Base-by-base conservation (phyloP, 2,329 filamentous ascomycete species). In the Fusarium sambucinum region DNA sequence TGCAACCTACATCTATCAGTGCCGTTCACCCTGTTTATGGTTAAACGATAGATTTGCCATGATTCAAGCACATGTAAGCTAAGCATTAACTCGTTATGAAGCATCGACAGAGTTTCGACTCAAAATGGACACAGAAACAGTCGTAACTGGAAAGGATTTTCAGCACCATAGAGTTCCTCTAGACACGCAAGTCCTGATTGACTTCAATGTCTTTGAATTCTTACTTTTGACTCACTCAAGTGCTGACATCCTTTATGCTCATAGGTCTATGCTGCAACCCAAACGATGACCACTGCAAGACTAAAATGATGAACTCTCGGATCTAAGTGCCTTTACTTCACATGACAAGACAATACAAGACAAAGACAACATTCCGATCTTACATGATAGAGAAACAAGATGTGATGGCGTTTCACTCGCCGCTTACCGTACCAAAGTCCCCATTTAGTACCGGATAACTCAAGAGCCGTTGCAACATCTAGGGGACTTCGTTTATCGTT, bases 371-470 rank as follows among this genome's bases (percentile, higher is more conserved):
- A 33, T 55, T 35, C 35, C n/a, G 16, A 17, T 2, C 1, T 5
- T 17, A n/a, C 13, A 19, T 8, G 9, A 38, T 17, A 19, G 6
- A 51, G n/a, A 38, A 10, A 7, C 12, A 3, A 5, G 33, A 38
- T 16, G 10, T 29, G 17, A 47, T 40, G 17, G 11, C 14, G 12
- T 13, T 35, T 37, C 9, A 50, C 23, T 17, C 8, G 16, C 30
- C 17, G 30, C 35, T 53, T 64, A 56, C 33, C 40, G 47, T 64
- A 56, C 33, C 40, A 41, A 32, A 64, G 35, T 32, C 44, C 45
- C 23, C n/a, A 53, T 53, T 53, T 46, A 63, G 59, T 19, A 53
- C n/a, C 59, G 61, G 60, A 55, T 41, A 40, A 29, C n/a, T 37
- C 4, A 30, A 19, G 30, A 59, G 33, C 30, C 44, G 44, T 52